Conservation (phyloP, 73 alveolate species). For the Stentor coeruleus region DNA sequence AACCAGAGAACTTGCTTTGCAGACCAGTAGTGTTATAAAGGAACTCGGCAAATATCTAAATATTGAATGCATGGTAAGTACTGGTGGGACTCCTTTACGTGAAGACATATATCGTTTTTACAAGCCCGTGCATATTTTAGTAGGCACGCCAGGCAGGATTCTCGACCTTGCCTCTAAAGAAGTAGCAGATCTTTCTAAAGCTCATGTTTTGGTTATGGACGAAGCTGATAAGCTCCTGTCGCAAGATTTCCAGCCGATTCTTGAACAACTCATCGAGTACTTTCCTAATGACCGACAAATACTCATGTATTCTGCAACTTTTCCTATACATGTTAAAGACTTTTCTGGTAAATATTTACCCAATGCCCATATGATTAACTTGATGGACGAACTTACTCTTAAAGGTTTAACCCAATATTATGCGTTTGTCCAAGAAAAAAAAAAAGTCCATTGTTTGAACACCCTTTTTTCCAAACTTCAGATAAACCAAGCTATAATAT, state of each 20-base stretch:
- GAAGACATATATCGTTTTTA: conserved; percentile 88
- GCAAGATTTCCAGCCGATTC: conserved; percentile 79
- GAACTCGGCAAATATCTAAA: conserved; percentile 76
- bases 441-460: conserved; percentile 75
- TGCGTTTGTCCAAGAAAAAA: conserved; percentile 92
- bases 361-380: conserved; percentile 78
- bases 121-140: conserved; percentile 21
- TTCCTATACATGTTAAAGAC: conserved; percentile 86
- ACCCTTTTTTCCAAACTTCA: conserved; percentile 74
- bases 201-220: no score
- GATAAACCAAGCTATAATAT: conserved; percentile 87
- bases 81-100: conserved; percentile 96
- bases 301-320: conserved; percentile 97
- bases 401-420: conserved; percentile 96
- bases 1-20: conserved; percentile 91
- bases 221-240: conserved; percentile 98
- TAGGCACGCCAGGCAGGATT: conserved; percentile 68
- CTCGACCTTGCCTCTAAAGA: conserved; percentile 73
- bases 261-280: conserved; percentile 74
- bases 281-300: conserved; percentile 81
- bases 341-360: conserved; percentile 84
- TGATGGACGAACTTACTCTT: conserved; percentile 96
- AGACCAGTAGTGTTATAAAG: no score
- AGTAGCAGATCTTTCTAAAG: no score
- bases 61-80: conserved; percentile 97